Base-by-base conservation (phyloP, 208 protist species). In the Crithidia fasciculata region DNA sequence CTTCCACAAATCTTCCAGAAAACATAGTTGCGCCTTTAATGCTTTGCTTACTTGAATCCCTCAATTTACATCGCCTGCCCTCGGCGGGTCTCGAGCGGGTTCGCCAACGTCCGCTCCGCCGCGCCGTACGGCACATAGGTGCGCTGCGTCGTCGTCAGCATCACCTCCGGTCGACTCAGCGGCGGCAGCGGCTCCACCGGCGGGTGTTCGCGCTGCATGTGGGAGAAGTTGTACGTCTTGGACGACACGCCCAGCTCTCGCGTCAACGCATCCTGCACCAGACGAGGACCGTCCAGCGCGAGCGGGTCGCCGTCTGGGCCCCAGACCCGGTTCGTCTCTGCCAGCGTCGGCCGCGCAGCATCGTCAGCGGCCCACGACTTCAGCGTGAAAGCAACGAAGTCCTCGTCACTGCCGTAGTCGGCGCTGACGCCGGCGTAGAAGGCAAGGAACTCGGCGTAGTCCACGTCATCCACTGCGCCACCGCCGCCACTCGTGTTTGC, bases 371-470 rank as follows among this genome's bases (percentile, higher is more conserved):
- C 77, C 87, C 90, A 95, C 58, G 91, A 83, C 41, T 80, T 80
- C 52, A 97, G 82, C 69, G 95, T 66, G 18, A 68, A 69, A 40
- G 86, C 45, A 54, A 87, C 85, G 72, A 97, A 97, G 50, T 76
- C 67, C 78, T 97, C 93, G 64, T 97, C 93, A 0, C 69, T 63
- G 5, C 70, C 41, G 43, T 88, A 80, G 19, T 80, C 45, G 8
- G 68, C 69, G 59, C 90, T 95, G 41, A 95, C 66, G 13, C 81
- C 89, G 43, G 90, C 83, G 78, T 91, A 95, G 69, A 87, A 97
- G 43, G 87, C 90, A 18, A 94, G 12, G 62, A 93, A 92, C 69
- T 91, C 90, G 12, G 80, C 87, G 41, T 80, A 78, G 41, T 47
- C 76, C 40, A 91, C 80, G n/a, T 43, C 55, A 41, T 69, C 79